phyloP scores from a whole-genome alignment of 495 filamentous ascomycete genomes.

The Cudoniella acicularis region DNA sequence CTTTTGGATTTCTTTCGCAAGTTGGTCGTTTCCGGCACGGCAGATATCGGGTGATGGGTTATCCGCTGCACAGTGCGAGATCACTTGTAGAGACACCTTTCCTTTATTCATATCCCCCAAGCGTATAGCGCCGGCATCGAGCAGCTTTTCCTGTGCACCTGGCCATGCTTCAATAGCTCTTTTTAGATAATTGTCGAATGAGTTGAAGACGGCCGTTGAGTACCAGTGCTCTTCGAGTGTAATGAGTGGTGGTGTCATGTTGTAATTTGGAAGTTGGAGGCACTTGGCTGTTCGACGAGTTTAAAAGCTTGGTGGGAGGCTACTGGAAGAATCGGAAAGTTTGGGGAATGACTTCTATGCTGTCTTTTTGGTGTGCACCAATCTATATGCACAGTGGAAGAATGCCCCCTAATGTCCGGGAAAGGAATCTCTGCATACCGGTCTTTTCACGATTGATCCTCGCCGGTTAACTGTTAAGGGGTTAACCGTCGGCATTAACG shows the following conservation, averaged over 20 bases:
- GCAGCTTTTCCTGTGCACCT: conserved; percentile 31
- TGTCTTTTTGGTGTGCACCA: no score
- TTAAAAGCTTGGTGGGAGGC: no score
- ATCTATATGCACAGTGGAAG: no score
- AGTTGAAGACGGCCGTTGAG: conserved; percentile 31
- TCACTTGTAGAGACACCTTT: conserved; percentile 49
- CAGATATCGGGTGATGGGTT: conserved; percentile 29
- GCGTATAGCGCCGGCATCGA: conserved; percentile 37
- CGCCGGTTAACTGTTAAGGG: no score
- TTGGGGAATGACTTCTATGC: no score
- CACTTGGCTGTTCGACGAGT: no score
- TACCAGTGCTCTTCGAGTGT: conserved; percentile 61
- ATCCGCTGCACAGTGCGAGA: conserved; percentile 47
- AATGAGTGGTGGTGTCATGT: conserved; percentile 36
- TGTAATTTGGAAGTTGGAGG: no score
- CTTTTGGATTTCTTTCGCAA: conserved; percentile 40
- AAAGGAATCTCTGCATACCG: no score
- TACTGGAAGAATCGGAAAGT: no score
- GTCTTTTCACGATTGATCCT: no score
- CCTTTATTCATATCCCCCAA: conserved; percentile 49
- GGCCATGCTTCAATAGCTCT: conserved; percentile 31
- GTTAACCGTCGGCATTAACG: no score
- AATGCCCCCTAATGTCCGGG: no score
- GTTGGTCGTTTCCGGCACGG: conserved; percentile 47
- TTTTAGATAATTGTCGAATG: conserved; percentile 16